Evolutionary conservation across 441 rosid genomes (phyloP), one percentile per base, ranked within the genome.

Genomic region (Adansonia gregorii): DNA sequence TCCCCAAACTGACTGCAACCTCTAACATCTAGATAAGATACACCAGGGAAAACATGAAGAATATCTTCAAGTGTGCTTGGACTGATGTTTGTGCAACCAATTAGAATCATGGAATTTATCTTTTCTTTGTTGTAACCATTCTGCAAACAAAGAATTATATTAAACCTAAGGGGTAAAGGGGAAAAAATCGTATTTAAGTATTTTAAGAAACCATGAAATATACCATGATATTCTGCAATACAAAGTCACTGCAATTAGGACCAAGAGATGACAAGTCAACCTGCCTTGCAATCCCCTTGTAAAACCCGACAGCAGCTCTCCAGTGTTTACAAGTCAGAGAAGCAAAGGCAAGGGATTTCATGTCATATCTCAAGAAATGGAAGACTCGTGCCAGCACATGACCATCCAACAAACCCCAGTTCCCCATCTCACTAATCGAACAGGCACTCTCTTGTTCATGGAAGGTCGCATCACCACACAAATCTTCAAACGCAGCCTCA

Each of bases 281-380:
- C 81, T 88, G 91, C 84, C 81, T 87, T 73, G 98, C 85, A 74
- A 97, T 85, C 78, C 83, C 88, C 86, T 89, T 91, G 90, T 93
- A 97, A 86, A 91, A 92, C 70, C 84, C 78, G 74, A 81, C 90
- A 79, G 93, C 95, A 81, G 97, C 87, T 79, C 95, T 91, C 99
- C 99, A 97, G 74, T 88, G 95, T 82, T 90, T 93, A 85, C 98
- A 97, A 76, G 98, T 92, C 86, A 89, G 83, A 78, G 99, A 93
- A 73, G 98, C 94, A 83, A 88, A 58, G 58, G 88, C 86, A 71
- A 94, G 95, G 75, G 99, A 88, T 78, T 85, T 89, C 82, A 90
- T 64, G 86, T 97, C 98, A 66, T 89, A 84, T 86, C 91, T 91
- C 89, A 97, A 81, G 82, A 88, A 88, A 89, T 97, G 98, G 81